A percentile compares a stretch with the other conserved stretches of the same genome.
Evolutionary conservation across 2,329 filamentous ascomycete genomes (phyloP).

Genomic region (Phyllosticta citrichinensis): DNA sequence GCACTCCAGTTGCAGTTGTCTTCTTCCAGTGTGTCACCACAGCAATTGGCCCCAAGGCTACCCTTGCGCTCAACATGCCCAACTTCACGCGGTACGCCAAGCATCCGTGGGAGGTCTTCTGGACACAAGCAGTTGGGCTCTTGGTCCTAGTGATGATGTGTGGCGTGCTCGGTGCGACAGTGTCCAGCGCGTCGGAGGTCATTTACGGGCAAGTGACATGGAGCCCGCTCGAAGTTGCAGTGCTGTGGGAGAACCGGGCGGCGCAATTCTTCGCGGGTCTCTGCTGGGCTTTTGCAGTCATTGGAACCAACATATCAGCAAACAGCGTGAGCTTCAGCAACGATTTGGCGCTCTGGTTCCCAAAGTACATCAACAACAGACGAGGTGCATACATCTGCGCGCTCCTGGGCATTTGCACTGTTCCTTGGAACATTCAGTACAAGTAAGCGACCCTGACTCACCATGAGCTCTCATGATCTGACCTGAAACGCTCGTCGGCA

Average conservation of each 20-base stretch:
- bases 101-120: constrained; percentile 6
- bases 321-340: constrained; percentile 9
- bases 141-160: constrained; percentile 4
- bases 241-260: constrained; percentile 10
- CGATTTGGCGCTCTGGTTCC: constrained; percentile 10
- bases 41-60: constrained; percentile 11
- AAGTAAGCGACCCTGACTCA: constrained; percentile 16
- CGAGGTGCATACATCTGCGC: constrained; percentile 27
- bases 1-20: constrained; percentile 11
- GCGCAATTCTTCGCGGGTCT: constrained; percentile 7
- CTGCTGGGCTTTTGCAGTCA: constrained; percentile 10
- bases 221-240: constrained; percentile 18
- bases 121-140: constrained; percentile 5
- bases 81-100: constrained; percentile 7
- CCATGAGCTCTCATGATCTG: constrained; percentile 8
- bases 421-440: constrained; percentile 6
- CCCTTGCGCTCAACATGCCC: constrained; percentile 12
- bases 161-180: constrained; percentile 5
- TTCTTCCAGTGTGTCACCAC: constrained; percentile 16
- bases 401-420: constrained; percentile 23
- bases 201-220: constrained; percentile 13
- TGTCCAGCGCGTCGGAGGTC: constrained; percentile 8
- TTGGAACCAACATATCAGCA: constrained; percentile 13
- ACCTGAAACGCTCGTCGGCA: not conserved
- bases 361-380: constrained; percentile 12